phyloP scores from a whole-genome alignment of 805 yeast species.

The Candida chauliodis region DNA sequence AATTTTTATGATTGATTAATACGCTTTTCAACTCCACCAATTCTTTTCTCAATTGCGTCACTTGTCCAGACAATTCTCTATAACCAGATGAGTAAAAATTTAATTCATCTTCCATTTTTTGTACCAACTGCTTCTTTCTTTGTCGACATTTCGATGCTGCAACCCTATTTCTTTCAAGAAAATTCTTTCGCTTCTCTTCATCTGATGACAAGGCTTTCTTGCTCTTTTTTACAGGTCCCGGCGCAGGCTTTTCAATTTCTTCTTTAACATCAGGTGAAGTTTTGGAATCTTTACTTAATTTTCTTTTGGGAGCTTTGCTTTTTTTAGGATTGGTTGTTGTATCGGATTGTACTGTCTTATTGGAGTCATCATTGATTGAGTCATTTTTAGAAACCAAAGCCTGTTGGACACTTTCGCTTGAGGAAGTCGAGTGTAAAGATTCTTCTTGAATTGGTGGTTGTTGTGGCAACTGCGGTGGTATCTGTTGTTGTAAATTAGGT shows the following conservation, averaged over 20 bases:
- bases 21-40: constrained; percentile 47
- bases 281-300: constrained; percentile 5
- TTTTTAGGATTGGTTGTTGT: constrained; percentile 7
- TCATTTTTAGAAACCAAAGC: no score
- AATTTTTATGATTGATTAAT: constrained; percentile 49
- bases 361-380: no score
- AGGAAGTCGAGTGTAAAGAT: no score
- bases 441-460: constrained; percentile 8
- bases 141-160: constrained; percentile 96
- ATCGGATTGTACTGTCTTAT: no score
- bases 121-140: constrained; percentile 84
- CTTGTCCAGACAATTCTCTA: constrained; percentile 57
- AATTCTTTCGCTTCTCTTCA: constrained; percentile 60
- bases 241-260: constrained; percentile 1
- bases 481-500: not conserved
- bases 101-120: constrained; percentile 77
- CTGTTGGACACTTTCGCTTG: no score
- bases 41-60: constrained; percentile 56
- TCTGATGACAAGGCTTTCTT: constrained; percentile 15
- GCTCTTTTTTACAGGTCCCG: constrained; percentile 6
- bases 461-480: constrained; percentile 8
- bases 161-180: constrained; percentile 83
- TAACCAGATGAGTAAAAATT: constrained; percentile 68
- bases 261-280: constrained; percentile 8
- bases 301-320: constrained; percentile 3